Base-by-base conservation (phyloP, 2,329 filamentous ascomycete species). In the Emmonsiellopsis sp. region DNA sequence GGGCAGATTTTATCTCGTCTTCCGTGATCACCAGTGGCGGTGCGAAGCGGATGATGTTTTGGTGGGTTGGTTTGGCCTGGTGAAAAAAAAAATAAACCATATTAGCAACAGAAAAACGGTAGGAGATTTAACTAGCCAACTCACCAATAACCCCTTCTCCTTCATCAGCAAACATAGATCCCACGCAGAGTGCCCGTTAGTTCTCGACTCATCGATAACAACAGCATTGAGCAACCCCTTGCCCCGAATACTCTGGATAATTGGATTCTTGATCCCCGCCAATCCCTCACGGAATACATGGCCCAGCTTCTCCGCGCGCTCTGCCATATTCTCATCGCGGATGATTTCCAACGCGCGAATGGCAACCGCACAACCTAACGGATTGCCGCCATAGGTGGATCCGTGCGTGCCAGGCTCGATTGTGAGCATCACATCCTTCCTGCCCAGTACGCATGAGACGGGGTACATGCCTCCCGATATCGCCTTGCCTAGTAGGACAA, bases 401-500 rank as follows among this genome's bases (percentile, higher is more conserved):
- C 93, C 93, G 73, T 98, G 93, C 30, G 93, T 97, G 56, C 93
- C 93, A 30, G 93, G 89, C 78, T 98, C 93, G 59, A 98, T 79
- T 8, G 92, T 93, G 61, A 96, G 81, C 91, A 98, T 96, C 59
- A 97, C 79, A 54, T 96, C 91, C 73, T 86, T 90, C 64, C 84
- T 84, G 57, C 87, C 86, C 51, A 98, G 79, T 48, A 98, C 91
- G 64, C 86, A 90, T 57, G 90, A 95, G 54, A 98, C 93, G n/a
- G 93, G 93, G 74, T 98, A 98, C 86, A 97, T 93, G 71, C 93
- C 93, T 59, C 93, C 93, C 35, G 90, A 95, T 69, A 98, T 95
- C 62, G 93, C 93, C 77, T 98, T 98, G 67, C 93, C 93, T 35
- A 98, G 83, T 47, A 95, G 85, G 26, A 98, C 86, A 65, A 98